Evolutionary conservation across 2,329 filamentous ascomycete genomes (phyloP).

Genomic region (Hymenoscyphus fraxineus): DNA sequence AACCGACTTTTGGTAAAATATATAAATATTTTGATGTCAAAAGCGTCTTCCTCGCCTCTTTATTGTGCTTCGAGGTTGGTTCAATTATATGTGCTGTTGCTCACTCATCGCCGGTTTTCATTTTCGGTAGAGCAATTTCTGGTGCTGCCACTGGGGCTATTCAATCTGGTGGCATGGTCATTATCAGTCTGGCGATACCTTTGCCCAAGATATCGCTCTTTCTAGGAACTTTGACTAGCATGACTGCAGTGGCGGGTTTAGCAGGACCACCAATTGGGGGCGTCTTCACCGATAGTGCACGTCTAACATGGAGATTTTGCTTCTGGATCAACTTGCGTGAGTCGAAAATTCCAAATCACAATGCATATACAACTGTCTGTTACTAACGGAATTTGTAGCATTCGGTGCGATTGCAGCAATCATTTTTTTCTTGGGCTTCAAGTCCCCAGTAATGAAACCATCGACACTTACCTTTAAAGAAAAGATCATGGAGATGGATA

Average conservation of each 20-base stretch:
- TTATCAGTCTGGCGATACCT: conserved; percentile 21
- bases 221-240: conserved; percentile 9
- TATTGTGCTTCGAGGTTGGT: conserved; percentile 31
- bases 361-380: not conserved
- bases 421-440: conserved; percentile 39
- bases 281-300: conserved; percentile 28
- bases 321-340: conserved; percentile 23
- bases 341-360: conserved; percentile 32
- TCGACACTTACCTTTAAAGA: conserved; percentile 38
- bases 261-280: conserved; percentile 35
- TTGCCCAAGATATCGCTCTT: conserved; percentile 9
- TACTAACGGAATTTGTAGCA: not conserved
- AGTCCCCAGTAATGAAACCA: conserved; percentile 25
- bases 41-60: conserved; percentile 17
- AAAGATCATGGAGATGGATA: conserved; percentile 45
- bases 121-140: conserved; percentile 33
- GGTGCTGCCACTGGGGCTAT: conserved; percentile 28
- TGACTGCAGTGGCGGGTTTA: conserved; percentile 19
- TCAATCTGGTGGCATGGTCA: conserved; percentile 39
- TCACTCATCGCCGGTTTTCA: conserved; percentile 30
- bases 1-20: conserved; percentile 24
- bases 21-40: conserved; percentile 26
- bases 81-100: conserved; percentile 30
- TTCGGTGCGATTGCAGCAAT: conserved; percentile 23
- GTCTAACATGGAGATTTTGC: conserved; percentile 19